These are phyloP conservation scores for Solanum virginianum DNA, from an alignment of 257 asterid species.

Conservation along the genomic window DNA sequence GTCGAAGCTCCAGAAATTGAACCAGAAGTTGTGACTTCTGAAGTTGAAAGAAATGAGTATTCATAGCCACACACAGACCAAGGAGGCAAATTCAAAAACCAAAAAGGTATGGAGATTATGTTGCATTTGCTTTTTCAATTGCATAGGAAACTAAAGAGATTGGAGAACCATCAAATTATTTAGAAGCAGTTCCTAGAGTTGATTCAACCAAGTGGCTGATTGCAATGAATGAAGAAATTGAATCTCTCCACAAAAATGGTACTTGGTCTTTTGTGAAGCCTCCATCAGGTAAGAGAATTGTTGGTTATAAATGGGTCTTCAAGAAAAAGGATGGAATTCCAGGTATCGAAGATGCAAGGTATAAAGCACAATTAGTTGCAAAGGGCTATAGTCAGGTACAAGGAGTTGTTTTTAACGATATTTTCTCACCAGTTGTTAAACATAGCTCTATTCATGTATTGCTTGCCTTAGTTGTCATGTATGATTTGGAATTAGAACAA, in stretches of 20 bases:
- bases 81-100: background rate
- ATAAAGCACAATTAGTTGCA: background rate
- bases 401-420: background rate
- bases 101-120: background rate
- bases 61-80: background rate
- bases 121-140: background rate
- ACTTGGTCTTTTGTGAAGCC: background rate
- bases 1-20: background rate
- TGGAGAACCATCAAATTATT: background rate
- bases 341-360: background rate
- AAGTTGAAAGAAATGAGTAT: background rate
- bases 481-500: background rate
- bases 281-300: too few species aligned
- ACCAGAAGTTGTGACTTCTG: background rate
- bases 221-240: background rate
- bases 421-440: background rate
- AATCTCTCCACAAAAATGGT: background rate
- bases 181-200: background rate
- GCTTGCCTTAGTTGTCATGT: background rate
- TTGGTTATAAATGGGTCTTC: background rate
- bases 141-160: background rate
- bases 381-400: background rate
- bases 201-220: background rate
- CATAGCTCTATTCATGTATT: background rate
- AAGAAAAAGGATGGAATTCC: background rate